These are phyloP conservation scores for Paraurostyla sp. DNA, from an alignment of 73 alveolate species.

Conservation along the genomic window DNA sequence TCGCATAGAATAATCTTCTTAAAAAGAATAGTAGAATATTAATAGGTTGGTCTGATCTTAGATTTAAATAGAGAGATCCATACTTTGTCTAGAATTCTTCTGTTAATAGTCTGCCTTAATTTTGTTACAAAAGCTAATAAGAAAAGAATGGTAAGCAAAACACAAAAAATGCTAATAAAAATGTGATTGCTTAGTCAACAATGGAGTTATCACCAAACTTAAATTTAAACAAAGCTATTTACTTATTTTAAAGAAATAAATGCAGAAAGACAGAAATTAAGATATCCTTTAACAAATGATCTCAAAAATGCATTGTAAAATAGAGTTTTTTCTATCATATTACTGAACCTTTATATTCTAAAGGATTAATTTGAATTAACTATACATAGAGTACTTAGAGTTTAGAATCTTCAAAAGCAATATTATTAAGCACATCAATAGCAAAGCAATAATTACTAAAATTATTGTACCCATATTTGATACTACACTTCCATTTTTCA, in stretches of 20 bases:
- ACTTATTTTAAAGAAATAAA: not conserved
- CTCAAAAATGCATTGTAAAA: slow-evolving; percentile 3
- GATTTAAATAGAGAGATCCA: not conserved
- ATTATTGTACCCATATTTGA: slow-evolving; percentile 11
- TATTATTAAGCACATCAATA: not conserved
- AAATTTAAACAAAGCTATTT: not conserved
- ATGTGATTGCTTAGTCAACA: not conserved
- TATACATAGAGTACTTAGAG: not conserved
- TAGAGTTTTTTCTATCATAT: not conserved
- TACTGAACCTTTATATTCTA: not conserved
- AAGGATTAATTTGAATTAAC: not conserved
- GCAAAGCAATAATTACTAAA: not conserved
- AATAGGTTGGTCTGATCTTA: not conserved
- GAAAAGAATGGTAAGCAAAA: not conserved
- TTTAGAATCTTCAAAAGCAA: not conserved
- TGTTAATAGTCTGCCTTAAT: not conserved
- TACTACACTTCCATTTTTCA: no score
- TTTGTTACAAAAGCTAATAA: not conserved
- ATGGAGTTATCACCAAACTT: not conserved
- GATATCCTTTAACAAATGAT: slow-evolving; percentile 8
- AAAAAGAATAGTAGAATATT: slow-evolving; percentile 10
- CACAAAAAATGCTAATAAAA: not conserved
- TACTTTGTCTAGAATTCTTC: not conserved
- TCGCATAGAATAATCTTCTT: slow-evolving; percentile 5
- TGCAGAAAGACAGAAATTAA: not conserved